Conservation (phyloP, 164 flowering plant species). For the Protea cynaroides region DNA sequence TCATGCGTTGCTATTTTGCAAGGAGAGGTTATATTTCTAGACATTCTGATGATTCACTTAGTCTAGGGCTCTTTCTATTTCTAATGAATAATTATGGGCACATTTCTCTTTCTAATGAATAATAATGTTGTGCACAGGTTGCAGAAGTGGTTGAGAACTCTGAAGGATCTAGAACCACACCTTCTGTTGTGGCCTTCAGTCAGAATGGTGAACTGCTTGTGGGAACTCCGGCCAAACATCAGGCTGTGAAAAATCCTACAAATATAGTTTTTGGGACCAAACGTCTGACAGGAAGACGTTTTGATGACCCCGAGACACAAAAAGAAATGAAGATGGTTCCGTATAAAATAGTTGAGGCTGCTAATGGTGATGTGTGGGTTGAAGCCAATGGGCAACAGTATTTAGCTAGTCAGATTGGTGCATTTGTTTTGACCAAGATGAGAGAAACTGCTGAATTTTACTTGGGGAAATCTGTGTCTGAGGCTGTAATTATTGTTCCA, state of each 20-base stretch:
- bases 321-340: constrained; percentile 80
- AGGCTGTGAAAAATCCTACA: constrained; percentile 65
- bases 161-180: constrained; percentile 68
- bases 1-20: constrained; percentile 67
- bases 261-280: constrained; percentile 59
- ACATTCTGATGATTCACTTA: not conserved
- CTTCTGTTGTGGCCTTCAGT: constrained; percentile 63
- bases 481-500: constrained; percentile 66
- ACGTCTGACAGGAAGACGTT: constrained; percentile 57
- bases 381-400: constrained; percentile 60
- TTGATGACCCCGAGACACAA: constrained; percentile 60
- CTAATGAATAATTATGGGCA: too few relatives aligned
- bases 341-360: constrained; percentile 58
- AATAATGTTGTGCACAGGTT: constrained; percentile 22
- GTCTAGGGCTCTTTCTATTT: not conserved
- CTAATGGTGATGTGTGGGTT: constrained; percentile 78
- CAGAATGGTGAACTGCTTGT: constrained; percentile 55
- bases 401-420: constrained; percentile 72
- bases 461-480: constrained; percentile 48
- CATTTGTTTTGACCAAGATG: constrained; percentile 65
- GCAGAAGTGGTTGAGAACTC: constrained; percentile 65
- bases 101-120: not conserved
- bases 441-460: constrained; percentile 71
- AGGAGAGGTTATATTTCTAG: constrained; percentile 40
- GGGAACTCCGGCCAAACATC: constrained; percentile 67